Evolutionary conservation across 495 filamentous ascomycete species (phyloP), one percentile per base, ranked within the genome.

Genomic region (Podospora sp.): DNA sequence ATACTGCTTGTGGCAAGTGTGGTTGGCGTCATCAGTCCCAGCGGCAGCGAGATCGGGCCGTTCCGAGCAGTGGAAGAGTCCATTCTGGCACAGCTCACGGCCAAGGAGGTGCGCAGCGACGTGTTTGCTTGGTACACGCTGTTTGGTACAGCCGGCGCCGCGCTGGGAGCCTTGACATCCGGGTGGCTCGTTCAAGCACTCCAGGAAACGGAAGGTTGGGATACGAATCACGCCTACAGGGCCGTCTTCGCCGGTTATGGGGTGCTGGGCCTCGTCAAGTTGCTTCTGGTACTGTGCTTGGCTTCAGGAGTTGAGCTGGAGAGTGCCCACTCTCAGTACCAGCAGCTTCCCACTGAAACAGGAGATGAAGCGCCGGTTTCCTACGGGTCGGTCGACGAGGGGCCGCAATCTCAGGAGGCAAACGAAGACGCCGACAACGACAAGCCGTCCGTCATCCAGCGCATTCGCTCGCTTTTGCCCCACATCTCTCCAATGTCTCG

Each of bases 81-180:
- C 59, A 89, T 89, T 2, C 74, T 94, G 12, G 90, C 92, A 6
- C 91, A 94, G 67, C 82, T 96, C 20, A 90, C 88, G 0, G 80
- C 82, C 0, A 77, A 86, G 22, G 82, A 83, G 22, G 76, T 79
- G 12, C 82, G 92, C 56, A 83, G 88, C 55, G 91, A 93, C 78
- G 86, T 96, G 22, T 90, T 92, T 71, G 88, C 92, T 8, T 96
- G 92, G 92, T 93, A 95, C 72, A 87, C 87, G 0, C 82, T 94
- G 9, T 72, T 89, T 11, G 91, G 90, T 11, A 87, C 86, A 0
- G 89, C 91, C 18, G 91, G 90, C 16, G 86, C 86, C 0, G 89
- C 91, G 0, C 74, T 85, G 8, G 92, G 92, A 0, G 85, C 87
- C 62, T 77, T 91, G 67, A 71, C 81, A 18, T 87, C 87, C 56